Base-by-base conservation (phyloP, 306 rosid genomes). In the Fragaria ananassa region DNA sequence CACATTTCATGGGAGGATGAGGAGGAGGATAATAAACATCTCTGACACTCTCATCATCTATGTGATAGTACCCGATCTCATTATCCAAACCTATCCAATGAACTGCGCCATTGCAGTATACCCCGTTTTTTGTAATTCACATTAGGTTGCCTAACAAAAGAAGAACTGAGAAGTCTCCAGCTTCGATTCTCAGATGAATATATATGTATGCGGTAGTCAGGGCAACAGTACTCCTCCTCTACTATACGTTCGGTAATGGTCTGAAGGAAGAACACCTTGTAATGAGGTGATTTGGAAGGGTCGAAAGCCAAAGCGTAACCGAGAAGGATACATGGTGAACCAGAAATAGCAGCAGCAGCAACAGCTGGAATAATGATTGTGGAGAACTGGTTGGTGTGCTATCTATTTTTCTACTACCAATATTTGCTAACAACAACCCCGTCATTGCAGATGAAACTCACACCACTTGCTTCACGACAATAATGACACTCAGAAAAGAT, bases 31-130 rank as follows among this genome's bases (percentile, higher is more conserved):
- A 1, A 70, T 27, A 1, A 58, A 64, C 73, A 70, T 19, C 5
- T 1, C 15, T 14, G 1, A 70, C 12, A 19, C 45, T 12, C 58
- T 50, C 77, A 19, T 64, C 54, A 6, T 75, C 74, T 12, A 75
- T 54, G 6, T 50, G 31, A 31, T 69, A 81, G 64, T 35, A 62
- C 19, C 41, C 0, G 19, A 46, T 19, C 63, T 57, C 29, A 7
- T 8, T 7, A 1, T 8, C 12, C 14, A 56, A 2, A 14, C 23
- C 42, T 5, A 72, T 10, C 76, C 76, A 72, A n/a, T 72, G 51
- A 19, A 72, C 8, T 2, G 84, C 41, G 6, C 80, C 80, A 4
- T 80, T 61, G 39, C 80, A 75, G 57, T 44, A 70, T 17, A 75
- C 80, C 34, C 84, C 68, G 23, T 0, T 64, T 1, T 3, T 34